Evolutionary conservation across 2,329 filamentous ascomycete species (phyloP), one percentile per base, ranked within the genome.

Genomic region (Sporothrix pallida): DNA sequence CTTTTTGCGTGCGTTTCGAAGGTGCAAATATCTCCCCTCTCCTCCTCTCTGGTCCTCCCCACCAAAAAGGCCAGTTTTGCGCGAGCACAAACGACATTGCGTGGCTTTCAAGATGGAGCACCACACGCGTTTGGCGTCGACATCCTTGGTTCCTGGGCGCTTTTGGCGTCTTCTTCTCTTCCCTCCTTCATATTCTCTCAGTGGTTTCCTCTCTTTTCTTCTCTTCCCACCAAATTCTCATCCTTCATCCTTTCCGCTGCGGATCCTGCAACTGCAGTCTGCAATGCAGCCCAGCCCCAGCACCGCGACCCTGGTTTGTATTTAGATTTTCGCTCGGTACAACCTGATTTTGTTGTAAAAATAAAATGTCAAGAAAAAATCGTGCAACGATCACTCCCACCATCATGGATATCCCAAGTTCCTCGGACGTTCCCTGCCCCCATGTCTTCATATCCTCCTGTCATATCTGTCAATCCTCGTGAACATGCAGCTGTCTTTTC

Each of bases 31-130:
- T 37, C 31, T 37, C 31, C 7, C 31, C 15, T 48, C 10, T 48
- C 20, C 52, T 56, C 52, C 58, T 17, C 58, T 13, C 54, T 13
- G 10, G 5, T 56, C 26, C 17, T 37, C 17, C 17, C 56, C 17
- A 44, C 60, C 42, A 20, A 46, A 37, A 46, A 20, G 37, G 37
- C 20, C 37, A 42, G 60, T 46, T 23, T 46, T 65, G 60, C 60
- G 60, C 42, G 60, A 65, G 37, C n/a, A 23, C 60, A 65, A 65
- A 65, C 60, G 37, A 65, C 60, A 46, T 65, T 65, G 60, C 60
- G 37, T 65, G 17, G 20, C 60, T 46, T 62, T 65, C 15, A 12
- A 44, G 17, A 63, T 23, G 60, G 37, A 23, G 60, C 31, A 63
- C 26, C 26, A 37, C 15, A 13, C 60, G 13, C 37, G 4, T 37